A percentile compares a stretch with the other conserved stretches of the same genome.
Evolutionary conservation across 2,329 filamentous ascomycete genomes (phyloP).

Genomic region (Cladosporium sp.): DNA sequence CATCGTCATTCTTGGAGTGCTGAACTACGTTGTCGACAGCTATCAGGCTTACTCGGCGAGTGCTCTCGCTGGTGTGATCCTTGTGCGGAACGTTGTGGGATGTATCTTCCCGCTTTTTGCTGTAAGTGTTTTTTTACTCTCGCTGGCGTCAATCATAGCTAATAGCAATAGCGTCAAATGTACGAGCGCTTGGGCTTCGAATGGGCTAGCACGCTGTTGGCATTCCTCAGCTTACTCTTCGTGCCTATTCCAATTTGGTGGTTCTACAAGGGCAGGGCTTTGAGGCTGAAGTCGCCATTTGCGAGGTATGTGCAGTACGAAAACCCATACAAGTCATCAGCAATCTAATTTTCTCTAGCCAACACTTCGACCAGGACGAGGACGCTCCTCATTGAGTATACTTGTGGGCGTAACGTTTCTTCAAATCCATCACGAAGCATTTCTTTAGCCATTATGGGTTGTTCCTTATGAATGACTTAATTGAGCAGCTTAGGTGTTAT

Average conservation of each 20-base stretch:
- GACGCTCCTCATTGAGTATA: constrained; percentile 10
- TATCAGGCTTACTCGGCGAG: constrained; percentile 49
- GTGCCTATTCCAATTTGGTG: constrained; percentile 20
- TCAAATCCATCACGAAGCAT: neutral
- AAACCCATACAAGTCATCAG: neutral
- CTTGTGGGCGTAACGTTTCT: neutral
- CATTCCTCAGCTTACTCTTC: constrained; percentile 45
- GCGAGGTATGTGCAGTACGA: constrained; percentile 4
- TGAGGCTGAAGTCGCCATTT: constrained; percentile 17
- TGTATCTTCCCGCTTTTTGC: constrained; percentile 40
- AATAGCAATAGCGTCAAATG: constrained; percentile 9
- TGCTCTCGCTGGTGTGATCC: constrained; percentile 43
- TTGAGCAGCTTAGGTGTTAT: too few relatives aligned
- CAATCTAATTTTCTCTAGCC: neutral
- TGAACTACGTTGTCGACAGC: constrained; percentile 53
- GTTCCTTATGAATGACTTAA: too few relatives aligned
- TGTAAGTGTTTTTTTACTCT: neutral
- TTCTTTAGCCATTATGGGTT: too few relatives aligned
- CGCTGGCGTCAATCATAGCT: constrained; percentile 19
- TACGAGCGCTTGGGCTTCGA: constrained; percentile 43
- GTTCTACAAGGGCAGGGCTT: constrained; percentile 18
- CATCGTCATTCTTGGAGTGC: constrained; percentile 52
- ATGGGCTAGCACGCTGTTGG: constrained; percentile 50
- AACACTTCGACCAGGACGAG: constrained; percentile 19
- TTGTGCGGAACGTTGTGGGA: constrained; percentile 40